A percentile compares a stretch with the other conserved stretches of the same genome.
These are phyloP conservation scores for Pezicula rhizophila DNA, from an alignment of 2,329 filamentous ascomycete species.

Conservation along the genomic window DNA sequence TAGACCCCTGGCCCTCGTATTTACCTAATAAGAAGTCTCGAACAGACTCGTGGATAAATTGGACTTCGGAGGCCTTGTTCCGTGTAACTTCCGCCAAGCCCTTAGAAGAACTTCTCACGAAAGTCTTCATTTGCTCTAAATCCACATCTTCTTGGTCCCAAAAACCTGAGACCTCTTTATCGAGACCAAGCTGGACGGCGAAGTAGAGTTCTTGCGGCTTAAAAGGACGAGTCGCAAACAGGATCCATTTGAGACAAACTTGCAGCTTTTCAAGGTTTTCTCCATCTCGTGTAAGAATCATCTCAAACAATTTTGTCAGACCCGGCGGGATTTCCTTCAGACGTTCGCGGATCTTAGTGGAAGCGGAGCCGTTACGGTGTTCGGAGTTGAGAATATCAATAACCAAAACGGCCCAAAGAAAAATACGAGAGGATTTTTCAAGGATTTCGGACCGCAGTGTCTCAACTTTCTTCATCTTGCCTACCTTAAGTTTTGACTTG, in stretches of 20 bases:
- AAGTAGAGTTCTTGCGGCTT: slow-evolving; percentile 19
- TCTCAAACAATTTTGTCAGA: neutral
- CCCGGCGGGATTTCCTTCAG: slow-evolving; percentile 39
- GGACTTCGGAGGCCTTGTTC: slow-evolving; percentile 26
- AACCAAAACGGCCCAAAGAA: slow-evolving; percentile 17
- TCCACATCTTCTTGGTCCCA: slow-evolving; percentile 20
- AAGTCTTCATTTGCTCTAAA: slow-evolving; percentile 27
- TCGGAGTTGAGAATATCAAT: slow-evolving; percentile 37
- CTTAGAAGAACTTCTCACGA: slow-evolving; percentile 34
- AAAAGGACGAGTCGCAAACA: slow-evolving; percentile 35
- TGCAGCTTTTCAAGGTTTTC: slow-evolving; percentile 34
- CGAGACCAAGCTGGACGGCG: slow-evolving; percentile 12
- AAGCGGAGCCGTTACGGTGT: slow-evolving; percentile 24
- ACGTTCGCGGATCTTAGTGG: slow-evolving; percentile 33
- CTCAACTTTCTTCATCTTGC: slow-evolving; percentile 6
- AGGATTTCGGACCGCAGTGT: slow-evolving; percentile 16
- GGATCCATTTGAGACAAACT: slow-evolving; percentile 46
- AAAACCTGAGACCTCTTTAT: slow-evolving; percentile 6
- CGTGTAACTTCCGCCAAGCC: slow-evolving; percentile 34
- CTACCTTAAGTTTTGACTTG: slow-evolving; percentile 12
- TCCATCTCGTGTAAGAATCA: slow-evolving; percentile 31
- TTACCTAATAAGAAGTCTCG: slow-evolving; percentile 35
- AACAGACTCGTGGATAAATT: slow-evolving; percentile 36
- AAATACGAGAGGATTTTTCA: slow-evolving; percentile 16
- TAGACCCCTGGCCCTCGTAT: slow-evolving; percentile 16